phyloP scores from a whole-genome alignment of 73 alveolate species.

The Urostyla sp. region DNA sequence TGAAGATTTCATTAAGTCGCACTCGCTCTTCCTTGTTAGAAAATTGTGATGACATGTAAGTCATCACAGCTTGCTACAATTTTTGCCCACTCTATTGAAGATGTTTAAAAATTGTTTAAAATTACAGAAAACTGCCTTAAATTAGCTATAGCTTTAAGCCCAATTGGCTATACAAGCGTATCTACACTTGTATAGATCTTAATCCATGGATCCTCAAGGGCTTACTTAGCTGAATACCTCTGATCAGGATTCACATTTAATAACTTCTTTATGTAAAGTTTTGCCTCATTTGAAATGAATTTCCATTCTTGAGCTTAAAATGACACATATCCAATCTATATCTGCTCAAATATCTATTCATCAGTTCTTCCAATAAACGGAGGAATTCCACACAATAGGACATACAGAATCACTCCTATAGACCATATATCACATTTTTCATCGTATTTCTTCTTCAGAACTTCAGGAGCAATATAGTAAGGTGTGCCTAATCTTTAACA shows the following conservation, averaged over 20 bases:
- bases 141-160: background rate
- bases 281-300: background rate
- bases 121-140: constrained; percentile 3
- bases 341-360: constrained; percentile 30
- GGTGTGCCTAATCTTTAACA: constrained; percentile 44
- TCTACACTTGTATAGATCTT: constrained; percentile 14
- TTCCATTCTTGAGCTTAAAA: constrained; percentile 40
- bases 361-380: constrained; percentile 45
- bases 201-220: constrained; percentile 37
- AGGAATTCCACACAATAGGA: constrained; percentile 17
- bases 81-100: constrained; percentile 5
- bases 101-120: background rate
- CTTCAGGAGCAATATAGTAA: constrained; percentile 48
- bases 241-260: background rate
- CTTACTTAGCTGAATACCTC: constrained; percentile 31
- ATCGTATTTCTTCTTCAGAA: constrained; percentile 23
- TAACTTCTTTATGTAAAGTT: background rate
- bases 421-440: constrained; percentile 53
- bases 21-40: constrained; percentile 24
- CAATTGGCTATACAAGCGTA: background rate
- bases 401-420: constrained; percentile 29
- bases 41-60: constrained; percentile 30
- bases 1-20: constrained; percentile 14
- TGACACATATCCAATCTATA: background rate
- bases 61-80: constrained; percentile 15